Percentiles rank a stretch among this genome's conserved stretches.
phyloP scores from a whole-genome alignment of 768 basidiomycete species.

The Trametopsis cervina region DNA sequence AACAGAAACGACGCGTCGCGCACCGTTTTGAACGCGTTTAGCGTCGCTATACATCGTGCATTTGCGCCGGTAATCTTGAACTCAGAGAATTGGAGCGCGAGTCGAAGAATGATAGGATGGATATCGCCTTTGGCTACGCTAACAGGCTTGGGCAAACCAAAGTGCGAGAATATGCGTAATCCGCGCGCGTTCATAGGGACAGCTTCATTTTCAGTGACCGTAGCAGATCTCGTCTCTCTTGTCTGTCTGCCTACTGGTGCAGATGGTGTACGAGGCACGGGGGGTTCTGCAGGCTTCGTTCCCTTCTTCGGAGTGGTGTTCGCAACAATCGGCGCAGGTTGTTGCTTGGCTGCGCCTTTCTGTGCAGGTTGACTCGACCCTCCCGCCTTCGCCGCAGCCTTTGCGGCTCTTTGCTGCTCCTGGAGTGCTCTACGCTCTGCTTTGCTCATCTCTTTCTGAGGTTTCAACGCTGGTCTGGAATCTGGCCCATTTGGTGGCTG shows the following conservation, averaged over 20 bases:
- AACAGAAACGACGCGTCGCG: conserved; percentile 19
- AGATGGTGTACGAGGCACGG: conserved; percentile 8
- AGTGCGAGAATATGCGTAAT: conserved; percentile 82
- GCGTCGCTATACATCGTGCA: conserved; percentile 88
- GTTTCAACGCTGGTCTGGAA: conserved; percentile 24
- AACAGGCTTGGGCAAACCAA: conserved; percentile 61
- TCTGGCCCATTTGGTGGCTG: conserved; percentile 19
- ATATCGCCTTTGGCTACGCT: conserved; percentile 71
- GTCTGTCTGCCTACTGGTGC: conserved; percentile 4
- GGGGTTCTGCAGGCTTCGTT: conserved; percentile 14
- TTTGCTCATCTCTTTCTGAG: conserved; percentile 74
- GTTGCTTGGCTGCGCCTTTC: conserved; percentile 17
- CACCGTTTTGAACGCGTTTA: conserved; percentile 89
- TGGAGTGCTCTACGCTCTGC: conserved; percentile 75
- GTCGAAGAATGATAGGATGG: conserved; percentile 80
- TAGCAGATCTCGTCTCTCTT: conserved; percentile 9
- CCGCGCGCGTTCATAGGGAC: conserved; percentile 42
- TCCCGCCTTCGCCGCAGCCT: conserved; percentile 32
- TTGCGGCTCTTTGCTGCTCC: conserved; percentile 76
- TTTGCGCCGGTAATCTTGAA: conserved; percentile 94
- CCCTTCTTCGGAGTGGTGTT: conserved; percentile 16
- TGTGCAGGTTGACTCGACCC: conserved; percentile 9
- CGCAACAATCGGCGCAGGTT: conserved; percentile 9
- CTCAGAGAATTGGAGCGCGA: conserved; percentile 85
- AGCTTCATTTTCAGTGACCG: conserved; percentile 26